A percentile compares a stretch with the other conserved stretches of the same genome.
These are phyloP conservation scores for Yarrowia deformans DNA, from an alignment of 805 yeast genomes.

Conservation along the genomic window DNA sequence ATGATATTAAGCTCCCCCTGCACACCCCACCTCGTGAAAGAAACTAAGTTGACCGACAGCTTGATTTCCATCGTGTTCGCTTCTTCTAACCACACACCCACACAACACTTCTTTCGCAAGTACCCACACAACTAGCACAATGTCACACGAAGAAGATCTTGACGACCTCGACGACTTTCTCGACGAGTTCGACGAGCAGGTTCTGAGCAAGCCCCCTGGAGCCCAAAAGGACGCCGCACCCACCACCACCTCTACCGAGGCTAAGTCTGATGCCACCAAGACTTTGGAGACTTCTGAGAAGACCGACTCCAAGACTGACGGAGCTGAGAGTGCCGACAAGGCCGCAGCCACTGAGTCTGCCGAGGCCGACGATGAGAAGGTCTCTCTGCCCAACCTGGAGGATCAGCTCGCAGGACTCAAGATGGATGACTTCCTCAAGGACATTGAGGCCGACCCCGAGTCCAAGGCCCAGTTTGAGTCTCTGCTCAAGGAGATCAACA, in stretches of 20 bases:
- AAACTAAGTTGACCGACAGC: conserved; percentile 19
- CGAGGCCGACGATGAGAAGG: conserved; percentile 41
- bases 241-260: conserved; percentile 2
- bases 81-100: conserved; percentile 9
- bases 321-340: conserved; percentile 1
- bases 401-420: conserved; percentile 53
- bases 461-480: conserved; percentile 60
- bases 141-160: conserved; percentile 45
- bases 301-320: conserved; percentile 34
- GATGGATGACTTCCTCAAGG: conserved; percentile 56
- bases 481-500: conserved; percentile 46
- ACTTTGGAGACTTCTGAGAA: neutral
- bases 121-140: neutral
- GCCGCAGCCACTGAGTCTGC: conserved; percentile 35
- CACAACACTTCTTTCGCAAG: neutral
- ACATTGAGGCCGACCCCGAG: conserved; percentile 61
- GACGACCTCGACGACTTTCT: conserved; percentile 58
- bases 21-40: conserved; percentile 39
- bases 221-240: conserved; percentile 27
- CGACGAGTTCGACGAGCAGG: conserved; percentile 82
- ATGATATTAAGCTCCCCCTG: conserved; percentile 15
- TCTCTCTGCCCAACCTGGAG: conserved; percentile 50
- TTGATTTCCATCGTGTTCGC: conserved; percentile 25
- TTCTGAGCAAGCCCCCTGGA: conserved; percentile 68
- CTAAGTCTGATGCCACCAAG: conserved; percentile 29